Percentiles rank a stretch among this genome's conserved stretches.
Conservation (phyloP, 768 basidiomycete species). For the Mycena vulgaris region DNA sequence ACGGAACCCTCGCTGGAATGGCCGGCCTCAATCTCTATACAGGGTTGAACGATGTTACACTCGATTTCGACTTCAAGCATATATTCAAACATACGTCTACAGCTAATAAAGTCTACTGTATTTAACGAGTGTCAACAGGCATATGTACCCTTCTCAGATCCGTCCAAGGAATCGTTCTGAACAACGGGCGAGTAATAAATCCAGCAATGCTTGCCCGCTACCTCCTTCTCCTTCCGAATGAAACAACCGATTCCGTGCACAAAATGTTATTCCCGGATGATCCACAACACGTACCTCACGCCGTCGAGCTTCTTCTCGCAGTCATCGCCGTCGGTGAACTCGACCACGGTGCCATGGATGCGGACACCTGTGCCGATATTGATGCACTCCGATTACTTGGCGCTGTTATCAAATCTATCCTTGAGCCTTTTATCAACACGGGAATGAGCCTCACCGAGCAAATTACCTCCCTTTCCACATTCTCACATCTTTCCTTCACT, state of each 20-base stretch:
- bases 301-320: constrained; percentile 43
- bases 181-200: constrained; percentile 21
- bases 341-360: constrained; percentile 8
- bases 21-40: constrained; percentile 37
- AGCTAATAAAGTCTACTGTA: no score
- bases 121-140: constrained; percentile 7
- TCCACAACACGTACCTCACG: constrained; percentile 50
- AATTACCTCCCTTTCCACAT: constrained; percentile 44
- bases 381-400: constrained; percentile 28
- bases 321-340: constrained; percentile 14
- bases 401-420: constrained; percentile 28
- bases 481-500: constrained; percentile 44
- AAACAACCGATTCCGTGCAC: background rate
- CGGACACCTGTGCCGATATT: background rate
- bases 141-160: constrained; percentile 20
- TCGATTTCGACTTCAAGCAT: constrained; percentile 40
- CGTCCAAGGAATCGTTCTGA: constrained; percentile 1
- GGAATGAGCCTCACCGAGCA: constrained; percentile 44
- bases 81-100: constrained; percentile 32
- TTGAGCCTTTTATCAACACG: constrained; percentile 45
- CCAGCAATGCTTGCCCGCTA: constrained; percentile 9
- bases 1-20: constrained; percentile 22
- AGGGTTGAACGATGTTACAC: constrained; percentile 27
- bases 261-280: constrained; percentile 35
- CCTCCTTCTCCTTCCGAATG: constrained; percentile 2